Percentiles rank a stretch among this genome's conserved stretches.
phyloP scores from a whole-genome alignment of 805 yeast species.

The Nakazawaea laoshanensis region DNA sequence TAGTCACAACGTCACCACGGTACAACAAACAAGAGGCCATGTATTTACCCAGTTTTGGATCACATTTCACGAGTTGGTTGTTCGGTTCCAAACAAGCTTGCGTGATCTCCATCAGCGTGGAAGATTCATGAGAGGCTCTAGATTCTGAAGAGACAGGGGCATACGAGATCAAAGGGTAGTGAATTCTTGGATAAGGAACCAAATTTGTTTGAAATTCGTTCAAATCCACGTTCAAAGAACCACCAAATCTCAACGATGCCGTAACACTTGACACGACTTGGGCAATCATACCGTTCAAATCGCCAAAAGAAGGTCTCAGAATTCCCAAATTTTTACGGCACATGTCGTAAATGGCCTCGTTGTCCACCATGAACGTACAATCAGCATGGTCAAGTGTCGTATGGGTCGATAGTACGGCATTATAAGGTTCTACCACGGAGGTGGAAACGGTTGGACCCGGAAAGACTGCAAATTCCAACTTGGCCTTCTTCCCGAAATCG shows the following conservation, averaged over 20 bases:
- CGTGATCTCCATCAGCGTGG: slow-evolving; percentile 81
- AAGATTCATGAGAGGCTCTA: slow-evolving; percentile 83
- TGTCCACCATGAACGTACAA: slow-evolving; percentile 94
- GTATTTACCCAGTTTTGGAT: slow-evolving; percentile 84
- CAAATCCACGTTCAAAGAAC: slow-evolving; percentile 85
- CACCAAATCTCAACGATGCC: slow-evolving; percentile 86
- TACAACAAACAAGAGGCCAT: slow-evolving; percentile 91
- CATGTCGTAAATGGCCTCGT: slow-evolving; percentile 92
- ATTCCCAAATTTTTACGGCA: slow-evolving; percentile 86
- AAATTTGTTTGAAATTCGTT: slow-evolving; percentile 92
- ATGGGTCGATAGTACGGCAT: slow-evolving; percentile 87
- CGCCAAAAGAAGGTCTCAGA: slow-evolving; percentile 71
- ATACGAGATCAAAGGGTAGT: slow-evolving; percentile 89
- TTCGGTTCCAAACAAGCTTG: slow-evolving; percentile 91
- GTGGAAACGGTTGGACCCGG: slow-evolving; percentile 92
- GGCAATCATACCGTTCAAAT: slow-evolving; percentile 79
- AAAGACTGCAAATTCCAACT: slow-evolving; percentile 88
- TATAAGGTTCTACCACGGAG: slow-evolving; percentile 90
- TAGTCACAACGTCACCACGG: slow-evolving; percentile 90
- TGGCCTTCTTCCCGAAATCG: slow-evolving; percentile 86
- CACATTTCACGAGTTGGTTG: slow-evolving; percentile 93
- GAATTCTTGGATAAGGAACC: slow-evolving; percentile 94
- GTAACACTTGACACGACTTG: slow-evolving; percentile 92
- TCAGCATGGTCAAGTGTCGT: slow-evolving; percentile 91
- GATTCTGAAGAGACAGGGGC: slow-evolving; percentile 82